Percentiles rank a stretch among this genome's conserved stretches.
Evolutionary conservation across 129 eudicot species (phyloP).

Genomic region (Pseudognaphalium luteoalbum): DNA sequence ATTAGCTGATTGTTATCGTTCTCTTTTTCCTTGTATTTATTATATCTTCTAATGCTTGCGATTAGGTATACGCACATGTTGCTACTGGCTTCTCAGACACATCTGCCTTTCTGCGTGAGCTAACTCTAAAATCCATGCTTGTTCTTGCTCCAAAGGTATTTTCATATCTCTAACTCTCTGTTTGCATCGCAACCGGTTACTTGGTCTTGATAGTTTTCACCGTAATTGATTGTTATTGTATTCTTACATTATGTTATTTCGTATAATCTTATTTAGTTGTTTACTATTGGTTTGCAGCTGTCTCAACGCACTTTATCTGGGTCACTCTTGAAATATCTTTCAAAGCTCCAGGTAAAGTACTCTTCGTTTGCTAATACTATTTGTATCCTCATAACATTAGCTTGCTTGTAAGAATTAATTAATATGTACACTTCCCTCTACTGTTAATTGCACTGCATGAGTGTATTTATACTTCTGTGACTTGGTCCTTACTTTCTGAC

Average conservation of each 20-base stretch:
- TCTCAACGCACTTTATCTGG: conserved; percentile 94
- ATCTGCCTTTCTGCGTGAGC: conserved; percentile 89
- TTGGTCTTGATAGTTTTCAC: background rate
- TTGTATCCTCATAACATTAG: background rate
- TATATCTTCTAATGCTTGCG: conserved; percentile 21
- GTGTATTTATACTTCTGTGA: conserved; percentile 3
- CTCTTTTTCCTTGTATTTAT: background rate
- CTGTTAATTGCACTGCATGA: background rate
- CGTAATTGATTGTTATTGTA: background rate
- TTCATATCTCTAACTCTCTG: conserved; percentile 23
- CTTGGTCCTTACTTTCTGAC: conserved; percentile 7
- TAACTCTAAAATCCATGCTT: conserved; percentile 98
- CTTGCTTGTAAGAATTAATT: conserved; percentile 18
- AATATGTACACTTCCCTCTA: background rate
- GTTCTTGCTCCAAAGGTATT: conserved; percentile 95
- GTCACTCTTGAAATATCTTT: conserved; percentile 86
- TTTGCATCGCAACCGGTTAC: conserved; percentile 17
- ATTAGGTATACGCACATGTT: conserved; percentile 87
- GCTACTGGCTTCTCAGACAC: conserved; percentile 95
- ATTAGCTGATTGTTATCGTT: conserved; percentile 19
- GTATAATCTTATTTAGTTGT: conserved; percentile 1
- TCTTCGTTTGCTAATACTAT: conserved; percentile 8
- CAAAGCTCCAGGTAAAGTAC: conserved; percentile 86
- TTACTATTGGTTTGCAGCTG: conserved; percentile 55
- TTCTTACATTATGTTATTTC: conserved; percentile 3